These are phyloP conservation scores for Sporisorium graminicola DNA, from an alignment of 1,284 basidiomycete species.

Conservation along the genomic window DNA sequence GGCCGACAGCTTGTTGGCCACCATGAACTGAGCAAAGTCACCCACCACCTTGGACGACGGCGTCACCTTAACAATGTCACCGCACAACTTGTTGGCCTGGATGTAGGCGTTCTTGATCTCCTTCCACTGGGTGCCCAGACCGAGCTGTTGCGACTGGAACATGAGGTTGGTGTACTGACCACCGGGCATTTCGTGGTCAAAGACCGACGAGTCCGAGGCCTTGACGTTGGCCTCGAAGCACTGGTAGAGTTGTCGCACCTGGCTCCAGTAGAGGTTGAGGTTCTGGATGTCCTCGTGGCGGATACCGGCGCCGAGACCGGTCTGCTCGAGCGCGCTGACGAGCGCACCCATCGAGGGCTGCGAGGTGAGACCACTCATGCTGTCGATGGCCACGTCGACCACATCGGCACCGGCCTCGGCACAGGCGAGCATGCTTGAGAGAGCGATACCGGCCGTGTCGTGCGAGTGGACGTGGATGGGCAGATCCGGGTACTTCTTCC, in stretches of 20 bases:
- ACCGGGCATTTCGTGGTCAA: constrained; percentile 99
- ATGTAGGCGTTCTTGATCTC: constrained; percentile 99
- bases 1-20: constrained; percentile 89
- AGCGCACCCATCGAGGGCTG: constrained; percentile 99
- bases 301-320: constrained; percentile 92
- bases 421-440: constrained; percentile 94
- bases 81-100: constrained; percentile 78
- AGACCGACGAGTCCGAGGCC: constrained; percentile 86
- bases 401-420: constrained; percentile 97
- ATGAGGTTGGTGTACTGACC: constrained; percentile 75
- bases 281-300: constrained; percentile 97
- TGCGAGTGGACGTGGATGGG: constrained; percentile 99
- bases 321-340: constrained; percentile 94
- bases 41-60: constrained; percentile 99
- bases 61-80: constrained; percentile 99
- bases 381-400: constrained; percentile 96
- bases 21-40: constrained; percentile 97
- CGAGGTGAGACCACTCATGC: constrained; percentile 96
- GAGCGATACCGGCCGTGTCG: constrained; percentile 98
- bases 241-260: constrained; percentile 92
- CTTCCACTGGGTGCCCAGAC: constrained; percentile 96
- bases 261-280: constrained; percentile 97
- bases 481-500: constrained; percentile 94
- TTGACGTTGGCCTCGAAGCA: constrained; percentile 99
- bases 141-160: constrained; percentile 99